Base-by-base conservation (phyloP, 176 grass and related monocot species). In the Typha latifolia region DNA sequence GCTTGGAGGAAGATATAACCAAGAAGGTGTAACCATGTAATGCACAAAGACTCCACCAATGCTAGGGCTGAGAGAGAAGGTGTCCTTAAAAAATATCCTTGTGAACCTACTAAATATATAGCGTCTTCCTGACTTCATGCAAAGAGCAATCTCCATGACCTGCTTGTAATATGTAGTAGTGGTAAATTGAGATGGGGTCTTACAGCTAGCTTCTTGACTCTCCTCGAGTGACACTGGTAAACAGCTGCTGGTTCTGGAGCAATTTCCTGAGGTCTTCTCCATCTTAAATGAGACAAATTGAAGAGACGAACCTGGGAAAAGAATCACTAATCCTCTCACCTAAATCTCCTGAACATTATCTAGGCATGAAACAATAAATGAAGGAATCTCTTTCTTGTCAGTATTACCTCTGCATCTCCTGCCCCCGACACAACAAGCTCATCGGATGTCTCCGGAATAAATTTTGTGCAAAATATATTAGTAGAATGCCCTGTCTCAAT, bases 181-280 rank as follows among this genome's bases (percentile, higher is more conserved):
- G 34, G 34, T 20, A 18, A 57, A 57, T 20, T n/a, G n/a, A 57
- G 19, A 57, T 37, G 34, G 34, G 56, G 65, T 79, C 91, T 90
- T 90, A 97, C 94, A 68, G 85, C 94, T 80, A 97, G 76, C 74
- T 97, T 97, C 67, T 97, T 97, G 49, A 97, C 81, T 81, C 94
- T 91, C 62, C 79, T 91, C 32, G 89, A 80, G 79, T 97, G 94
- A 71, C 94, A 97, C 73, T 81, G 81, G 71, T 90, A 97, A 70
- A 84, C n/a, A 57, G 94, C 89, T 27, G 79, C 27, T 67, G 89
- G 85, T 66, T 82, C 88, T 72, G 79, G 69, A 63, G 86, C 72
- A 78, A 88, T 68, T 78, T 97, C 88, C 79, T 76, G 77, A 70
- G 82, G 81, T 26, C 72, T 85, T 63, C 64, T 84, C 48, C 77